Evolutionary conservation across 75 land plant species (phyloP).

Genomic region (Sequoia sempervirens): DNA sequence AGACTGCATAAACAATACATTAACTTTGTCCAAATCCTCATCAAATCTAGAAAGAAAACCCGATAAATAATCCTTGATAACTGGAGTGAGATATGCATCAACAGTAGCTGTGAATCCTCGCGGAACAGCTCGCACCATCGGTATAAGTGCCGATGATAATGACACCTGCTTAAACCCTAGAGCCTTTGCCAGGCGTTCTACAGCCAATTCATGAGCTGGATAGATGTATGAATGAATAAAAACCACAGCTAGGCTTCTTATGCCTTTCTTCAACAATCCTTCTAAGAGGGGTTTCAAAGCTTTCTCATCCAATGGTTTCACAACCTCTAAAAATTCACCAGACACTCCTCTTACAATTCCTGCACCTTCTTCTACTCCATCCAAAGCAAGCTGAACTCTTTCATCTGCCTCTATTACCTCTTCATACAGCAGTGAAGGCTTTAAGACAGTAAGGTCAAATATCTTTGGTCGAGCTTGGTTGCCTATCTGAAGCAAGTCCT

Average conservation of each 20-base stretch:
- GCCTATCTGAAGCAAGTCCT: constrained; percentile 84
- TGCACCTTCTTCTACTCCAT: constrained; percentile 2
- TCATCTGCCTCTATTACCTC: constrained; percentile 95
- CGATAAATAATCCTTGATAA: constrained; percentile 86
- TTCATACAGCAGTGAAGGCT: constrained; percentile 88
- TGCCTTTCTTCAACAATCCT: constrained; percentile 72
- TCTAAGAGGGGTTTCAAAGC: constrained; percentile 50
- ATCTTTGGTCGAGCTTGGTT: constrained; percentile 94
- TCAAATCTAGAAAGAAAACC: constrained; percentile 95
- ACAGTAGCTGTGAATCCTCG: constrained; percentile 93
- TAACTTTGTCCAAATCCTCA: constrained; percentile 62
- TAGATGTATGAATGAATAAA: constrained; percentile 91
- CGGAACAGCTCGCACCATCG: constrained; percentile 99
- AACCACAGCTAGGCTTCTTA: constrained; percentile 82
- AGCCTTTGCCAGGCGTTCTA: constrained; percentile 61
- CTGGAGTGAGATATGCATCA: constrained; percentile 98
- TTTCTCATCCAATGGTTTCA: constrained; percentile 64
- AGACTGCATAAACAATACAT: constrained; percentile 98
- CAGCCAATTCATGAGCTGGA: constrained; percentile 73
- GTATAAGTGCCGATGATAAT: constrained; percentile 78
- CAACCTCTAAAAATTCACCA: constrained; percentile 77
- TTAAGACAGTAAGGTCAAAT: constrained; percentile 84
- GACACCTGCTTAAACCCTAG: constrained; percentile 96
- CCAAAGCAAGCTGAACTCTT: constrained; percentile 71
- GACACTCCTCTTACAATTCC: constrained; percentile 64